Evolutionary conservation across 2,329 filamentous ascomycete species (phyloP), one percentile per base, ranked within the genome.

Genomic region (Rhynchosporium graminicola): DNA sequence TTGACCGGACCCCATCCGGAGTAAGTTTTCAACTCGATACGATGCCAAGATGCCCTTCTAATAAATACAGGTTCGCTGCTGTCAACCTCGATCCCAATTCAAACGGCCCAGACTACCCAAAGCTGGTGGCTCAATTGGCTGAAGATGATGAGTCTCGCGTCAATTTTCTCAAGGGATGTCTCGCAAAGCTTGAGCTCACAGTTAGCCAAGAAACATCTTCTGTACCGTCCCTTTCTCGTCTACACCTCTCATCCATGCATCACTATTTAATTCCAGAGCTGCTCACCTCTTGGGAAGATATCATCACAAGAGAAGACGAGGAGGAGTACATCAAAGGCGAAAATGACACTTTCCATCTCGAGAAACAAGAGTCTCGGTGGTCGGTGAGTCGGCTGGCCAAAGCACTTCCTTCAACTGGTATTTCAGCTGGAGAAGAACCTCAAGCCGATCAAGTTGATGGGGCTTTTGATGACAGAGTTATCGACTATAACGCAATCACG

Each of bases 1-100:
- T 77, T 99, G 20, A 96, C 90, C 0, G 92, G 93, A 0, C 91
- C 92, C 45, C 95, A 99, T 80, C 94, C 94, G 57, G 95, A 99
- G 91, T 96, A 80, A 74, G 84, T 78, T 64, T 57, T 50, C 31
- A 13, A 10, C 29, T 40, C 20, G 10, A n/a, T 43, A 20, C 0
- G 10, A 4, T 51, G 26, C n/a, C 28, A 15, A 54, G 6, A 8
- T 1, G 20, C 26, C 8, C 40, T 33, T 47, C 38, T 45, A 42
- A 54, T 55, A 57, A 59, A 45, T 7, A 9, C 68, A 96, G 92
- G 74, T 98, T 98, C 73, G 88, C 92, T 3, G 85, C 90, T 0
- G 84, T 80, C 50, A 97, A 96, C 71, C 82, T 98, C 6, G 82
- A 87, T 65, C 84, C 82, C 6, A 86, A 89, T 4, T 82, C 87